A percentile compares a stretch with the other conserved stretches of the same genome.
Conservation (phyloP, 306 rosid genomes). For the Cicer pinnatifidum region DNA sequence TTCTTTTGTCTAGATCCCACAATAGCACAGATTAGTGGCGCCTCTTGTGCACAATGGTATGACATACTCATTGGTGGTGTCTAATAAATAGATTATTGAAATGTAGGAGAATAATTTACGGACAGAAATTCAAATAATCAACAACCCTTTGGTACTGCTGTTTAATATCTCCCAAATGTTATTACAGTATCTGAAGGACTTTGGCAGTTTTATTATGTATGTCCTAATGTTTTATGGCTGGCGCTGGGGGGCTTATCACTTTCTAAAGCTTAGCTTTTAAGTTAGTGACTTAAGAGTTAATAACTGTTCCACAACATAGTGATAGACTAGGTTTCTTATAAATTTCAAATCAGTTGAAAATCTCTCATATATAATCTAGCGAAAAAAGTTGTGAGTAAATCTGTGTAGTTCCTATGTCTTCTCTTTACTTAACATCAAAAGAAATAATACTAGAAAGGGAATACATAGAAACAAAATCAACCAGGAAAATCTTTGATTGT, state of each 20-base stretch:
- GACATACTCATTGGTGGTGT: no score
- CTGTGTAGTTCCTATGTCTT: conserved; percentile 16
- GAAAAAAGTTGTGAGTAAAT: conserved; percentile 8
- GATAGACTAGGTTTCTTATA: conserved; percentile 13
- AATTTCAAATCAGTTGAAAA: not conserved
- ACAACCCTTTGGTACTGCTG: not conserved
- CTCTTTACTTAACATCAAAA: conserved; percentile 18
- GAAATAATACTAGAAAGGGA: conserved; percentile 27
- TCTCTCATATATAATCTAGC: conserved; percentile 2
- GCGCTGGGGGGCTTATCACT: not conserved
- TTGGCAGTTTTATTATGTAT: not conserved
- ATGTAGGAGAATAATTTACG: no score
- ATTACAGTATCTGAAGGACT: conserved; percentile 3
- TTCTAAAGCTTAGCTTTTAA: conserved; percentile 19
- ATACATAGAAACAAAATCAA: conserved; percentile 34
- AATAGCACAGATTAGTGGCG: not conserved
- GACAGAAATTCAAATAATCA: no score
- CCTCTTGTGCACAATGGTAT: not conserved
- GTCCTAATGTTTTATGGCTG: not conserved
- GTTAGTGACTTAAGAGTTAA: not conserved
- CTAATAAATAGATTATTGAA: no score
- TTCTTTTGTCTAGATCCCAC: conserved; percentile 10
- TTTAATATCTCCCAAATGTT: conserved; percentile 2
- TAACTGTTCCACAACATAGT: not conserved
- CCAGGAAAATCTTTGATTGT: conserved; percentile 32